A percentile compares a stretch with the other conserved stretches of the same genome.
Conservation (phyloP, 331 rosid species). For the Cydonia oblonga region DNA sequence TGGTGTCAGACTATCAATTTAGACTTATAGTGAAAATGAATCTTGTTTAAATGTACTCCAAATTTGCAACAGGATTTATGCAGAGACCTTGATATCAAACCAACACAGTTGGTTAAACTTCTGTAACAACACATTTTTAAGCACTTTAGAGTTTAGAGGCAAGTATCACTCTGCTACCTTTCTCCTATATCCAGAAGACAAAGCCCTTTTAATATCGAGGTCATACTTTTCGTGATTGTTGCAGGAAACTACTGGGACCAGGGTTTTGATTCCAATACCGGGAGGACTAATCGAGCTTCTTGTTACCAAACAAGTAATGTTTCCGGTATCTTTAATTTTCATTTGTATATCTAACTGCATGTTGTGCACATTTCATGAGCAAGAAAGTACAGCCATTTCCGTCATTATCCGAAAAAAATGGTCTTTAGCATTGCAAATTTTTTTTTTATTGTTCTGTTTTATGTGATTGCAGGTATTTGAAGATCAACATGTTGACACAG, state of each 20-base stretch:
- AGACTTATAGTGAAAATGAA: too few species aligned
- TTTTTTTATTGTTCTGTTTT: neutral
- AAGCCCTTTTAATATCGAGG: neutral
- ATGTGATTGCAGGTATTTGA: constrained; percentile 37
- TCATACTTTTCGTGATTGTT: neutral
- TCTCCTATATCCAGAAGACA: neutral
- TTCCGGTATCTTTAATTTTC: neutral
- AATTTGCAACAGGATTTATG: constrained; percentile 36
- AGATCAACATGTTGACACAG: constrained; percentile 46
- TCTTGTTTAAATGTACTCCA: neutral
- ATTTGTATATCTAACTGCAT: neutral
- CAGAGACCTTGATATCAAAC: constrained; percentile 51
- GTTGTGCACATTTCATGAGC: neutral
- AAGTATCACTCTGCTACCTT: constrained; percentile 6
- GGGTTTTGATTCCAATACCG: constrained; percentile 59
- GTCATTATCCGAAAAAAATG: neutral
- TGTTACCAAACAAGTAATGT: constrained; percentile 47
- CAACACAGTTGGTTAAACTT: constrained; percentile 59
- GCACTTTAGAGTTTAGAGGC: constrained; percentile 22
- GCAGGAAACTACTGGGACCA: constrained; percentile 62
- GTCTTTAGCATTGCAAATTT: neutral
- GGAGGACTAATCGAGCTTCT: constrained; percentile 64
- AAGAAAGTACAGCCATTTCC: neutral
- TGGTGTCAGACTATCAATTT: too few species aligned
- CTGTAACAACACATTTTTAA: constrained; percentile 28